A percentile compares a stretch with the other conserved stretches of the same genome.
Evolutionary conservation across 2,329 filamentous ascomycete genomes (phyloP).

Genomic region (Beauveria rudraprayagi): DNA sequence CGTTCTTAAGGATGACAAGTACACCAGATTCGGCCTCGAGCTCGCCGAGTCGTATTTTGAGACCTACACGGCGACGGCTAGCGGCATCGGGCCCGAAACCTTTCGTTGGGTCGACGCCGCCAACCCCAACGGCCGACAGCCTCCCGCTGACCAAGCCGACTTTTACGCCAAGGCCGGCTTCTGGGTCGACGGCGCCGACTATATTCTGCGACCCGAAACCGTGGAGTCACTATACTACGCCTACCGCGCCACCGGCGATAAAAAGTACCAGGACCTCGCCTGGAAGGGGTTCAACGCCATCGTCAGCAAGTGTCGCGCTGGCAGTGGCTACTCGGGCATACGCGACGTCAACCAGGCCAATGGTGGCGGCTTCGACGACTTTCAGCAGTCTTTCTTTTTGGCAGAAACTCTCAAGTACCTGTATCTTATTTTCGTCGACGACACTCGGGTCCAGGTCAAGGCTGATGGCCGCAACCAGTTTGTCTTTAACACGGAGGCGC

Average conservation of each 20-base stretch:
- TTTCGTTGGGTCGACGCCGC: slow-evolving; percentile 53
- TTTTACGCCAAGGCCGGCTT: slow-evolving; percentile 66
- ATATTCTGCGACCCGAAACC: slow-evolving; percentile 71
- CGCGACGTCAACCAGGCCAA: slow-evolving; percentile 53
- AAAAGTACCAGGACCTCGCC: slow-evolving; percentile 73
- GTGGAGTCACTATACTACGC: slow-evolving; percentile 84
- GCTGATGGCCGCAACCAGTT: slow-evolving; percentile 36
- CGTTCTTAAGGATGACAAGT: slow-evolving; percentile 55
- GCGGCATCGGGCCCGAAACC: slow-evolving; percentile 68
- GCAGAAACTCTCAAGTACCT: slow-evolving; percentile 82
- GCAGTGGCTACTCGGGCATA: slow-evolving; percentile 60
- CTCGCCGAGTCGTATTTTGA: slow-evolving; percentile 66
- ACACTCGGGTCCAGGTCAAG: slow-evolving; percentile 46
- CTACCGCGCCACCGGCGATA: slow-evolving; percentile 67
- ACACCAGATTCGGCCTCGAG: slow-evolving; percentile 64
- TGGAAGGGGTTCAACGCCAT: slow-evolving; percentile 71
- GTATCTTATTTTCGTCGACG: slow-evolving; percentile 61
- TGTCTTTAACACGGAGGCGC: slow-evolving; percentile 44
- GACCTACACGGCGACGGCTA: slow-evolving; percentile 61
- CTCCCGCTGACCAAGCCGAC: slow-evolving; percentile 52
- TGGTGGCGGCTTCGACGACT: slow-evolving; percentile 57
- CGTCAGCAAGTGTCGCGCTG: slow-evolving; percentile 52
- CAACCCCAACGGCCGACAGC: slow-evolving; percentile 52
- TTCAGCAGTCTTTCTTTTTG: slow-evolving; percentile 83
- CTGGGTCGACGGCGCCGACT: slow-evolving; percentile 54